Conservation (phyloP, 2,329 filamentous ascomycete genomes). For the Sclerotinia sclerotiorum region DNA sequence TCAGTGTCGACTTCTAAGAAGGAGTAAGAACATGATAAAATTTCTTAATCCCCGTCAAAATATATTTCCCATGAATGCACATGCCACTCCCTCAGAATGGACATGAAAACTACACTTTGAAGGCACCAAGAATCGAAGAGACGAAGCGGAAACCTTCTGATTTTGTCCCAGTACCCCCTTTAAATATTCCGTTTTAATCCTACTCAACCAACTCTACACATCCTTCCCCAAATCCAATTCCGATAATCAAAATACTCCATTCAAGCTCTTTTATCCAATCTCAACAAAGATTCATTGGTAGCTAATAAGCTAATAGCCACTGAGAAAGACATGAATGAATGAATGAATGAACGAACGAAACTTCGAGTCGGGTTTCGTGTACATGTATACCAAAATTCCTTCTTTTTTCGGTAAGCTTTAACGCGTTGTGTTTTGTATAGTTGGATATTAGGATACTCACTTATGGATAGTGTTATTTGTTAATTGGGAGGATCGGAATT, state of each 20-base stretch:
- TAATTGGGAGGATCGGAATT: neutral
- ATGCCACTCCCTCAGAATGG: neutral
- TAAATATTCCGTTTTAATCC: neutral
- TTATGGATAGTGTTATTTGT: conserved; percentile 14
- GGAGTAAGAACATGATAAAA: neutral
- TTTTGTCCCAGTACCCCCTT: neutral
- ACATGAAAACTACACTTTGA: conserved; percentile 16
- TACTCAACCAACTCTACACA: neutral
- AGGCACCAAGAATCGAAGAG: neutral
- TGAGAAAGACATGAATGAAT: neutral
- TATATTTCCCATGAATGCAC: neutral
- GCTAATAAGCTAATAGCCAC: neutral
- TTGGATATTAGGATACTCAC: conserved; percentile 7
- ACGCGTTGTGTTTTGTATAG: neutral
- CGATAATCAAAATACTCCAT: neutral
- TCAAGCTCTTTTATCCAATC: neutral
- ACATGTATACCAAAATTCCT: neutral
- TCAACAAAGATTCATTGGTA: neutral
- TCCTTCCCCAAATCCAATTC: neutral
- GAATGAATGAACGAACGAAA: conserved; percentile 8
- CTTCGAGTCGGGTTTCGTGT: neutral
- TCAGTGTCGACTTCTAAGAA: no score
- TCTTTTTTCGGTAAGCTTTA: no score
- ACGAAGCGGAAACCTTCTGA: neutral
- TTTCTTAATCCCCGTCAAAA: neutral